A percentile compares a stretch with the other conserved stretches of the same genome.
Evolutionary conservation across 2,329 filamentous ascomycete genomes (phyloP).

Genomic region (Ophiocordyceps polyrhachis-furcata): DNA sequence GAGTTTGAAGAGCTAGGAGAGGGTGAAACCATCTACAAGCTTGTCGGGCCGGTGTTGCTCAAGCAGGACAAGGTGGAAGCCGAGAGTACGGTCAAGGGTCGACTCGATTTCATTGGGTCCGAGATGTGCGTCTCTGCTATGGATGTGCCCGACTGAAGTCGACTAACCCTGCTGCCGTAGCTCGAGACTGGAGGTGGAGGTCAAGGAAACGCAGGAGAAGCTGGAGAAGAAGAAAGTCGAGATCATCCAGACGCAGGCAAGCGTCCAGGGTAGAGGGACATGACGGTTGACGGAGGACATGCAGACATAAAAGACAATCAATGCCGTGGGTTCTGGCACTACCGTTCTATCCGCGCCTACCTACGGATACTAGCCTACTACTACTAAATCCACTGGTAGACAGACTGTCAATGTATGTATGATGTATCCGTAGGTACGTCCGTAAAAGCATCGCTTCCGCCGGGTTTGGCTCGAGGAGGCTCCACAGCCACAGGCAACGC

Average conservation of each 20-base stretch:
- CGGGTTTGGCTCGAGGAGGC: no score
- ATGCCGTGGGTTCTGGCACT: no score
- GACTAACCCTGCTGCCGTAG: conserved; percentile 7
- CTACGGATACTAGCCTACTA: no score
- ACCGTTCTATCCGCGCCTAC: no score
- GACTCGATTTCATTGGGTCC: conserved; percentile 79
- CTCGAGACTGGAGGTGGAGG: conserved; percentile 27
- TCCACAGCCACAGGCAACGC: neutral
- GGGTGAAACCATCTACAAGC: conserved; percentile 85
- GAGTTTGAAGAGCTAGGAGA: conserved; percentile 69
- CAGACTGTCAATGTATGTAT: no score
- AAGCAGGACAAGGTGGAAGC: conserved; percentile 92
- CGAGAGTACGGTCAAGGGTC: conserved; percentile 73
- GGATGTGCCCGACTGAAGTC: conserved; percentile 1
- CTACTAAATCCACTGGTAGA: no score
- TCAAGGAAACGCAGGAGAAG: conserved; percentile 36
- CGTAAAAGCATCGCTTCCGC: no score
- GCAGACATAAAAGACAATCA: no score
- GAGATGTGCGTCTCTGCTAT: conserved; percentile 50
- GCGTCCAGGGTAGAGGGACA: conserved; percentile 17
- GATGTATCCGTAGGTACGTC: no score
- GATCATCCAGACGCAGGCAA: conserved; percentile 36
- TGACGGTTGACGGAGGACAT: neutral
- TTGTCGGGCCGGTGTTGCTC: conserved; percentile 76
- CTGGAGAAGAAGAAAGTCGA: conserved; percentile 40